These are phyloP conservation scores for Carpinus fangiana DNA, from an alignment of 306 rosid genomes.

Conservation along the genomic window DNA sequence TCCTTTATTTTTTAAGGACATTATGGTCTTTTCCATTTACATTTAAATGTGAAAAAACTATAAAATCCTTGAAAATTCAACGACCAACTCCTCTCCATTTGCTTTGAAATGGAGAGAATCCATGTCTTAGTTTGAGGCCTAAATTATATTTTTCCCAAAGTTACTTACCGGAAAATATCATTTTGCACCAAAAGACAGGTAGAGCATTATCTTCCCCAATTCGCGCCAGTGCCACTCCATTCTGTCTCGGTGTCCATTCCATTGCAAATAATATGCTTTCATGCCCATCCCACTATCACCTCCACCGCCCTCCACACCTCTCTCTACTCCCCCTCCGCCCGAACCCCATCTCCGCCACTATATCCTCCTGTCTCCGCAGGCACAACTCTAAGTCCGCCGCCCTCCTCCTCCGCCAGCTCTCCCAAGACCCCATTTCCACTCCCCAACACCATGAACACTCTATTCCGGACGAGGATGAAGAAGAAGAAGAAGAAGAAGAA, in stretches of 20 bases:
- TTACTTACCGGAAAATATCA: too few species aligned
- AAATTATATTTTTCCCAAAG: too few species aligned
- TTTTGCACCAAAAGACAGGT: too few species aligned
- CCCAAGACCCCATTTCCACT: conserved; percentile 13
- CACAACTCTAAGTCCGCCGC: conserved; percentile 85
- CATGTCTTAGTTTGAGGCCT: too few species aligned
- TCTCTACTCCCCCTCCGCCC: conserved; percentile 21
- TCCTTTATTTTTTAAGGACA: too few species aligned
- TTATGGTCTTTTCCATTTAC: too few species aligned
- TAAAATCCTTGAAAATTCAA: too few species aligned
- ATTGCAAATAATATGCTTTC: conserved; percentile 31
- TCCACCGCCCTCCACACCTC: conserved; percentile 22
- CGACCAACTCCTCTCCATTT: too few species aligned
- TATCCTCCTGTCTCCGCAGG: conserved; percentile 36
- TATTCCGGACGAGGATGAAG: conserved; percentile 47
- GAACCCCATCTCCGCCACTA: conserved; percentile 3
- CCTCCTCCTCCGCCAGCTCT: conserved; percentile 45
- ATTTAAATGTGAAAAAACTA: too few species aligned
- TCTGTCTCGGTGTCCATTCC: conserved; percentile 1
- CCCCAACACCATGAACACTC: conserved; percentile 29
- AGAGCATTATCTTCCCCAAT: background rate
- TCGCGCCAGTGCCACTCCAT: background rate
- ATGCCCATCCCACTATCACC: conserved; percentile 34
- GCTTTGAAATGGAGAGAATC: too few species aligned
- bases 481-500: conserved; percentile 37